Evolutionary conservation across 1,139 yeast species (phyloP).

Genomic region (Taphrina betulina): DNA sequence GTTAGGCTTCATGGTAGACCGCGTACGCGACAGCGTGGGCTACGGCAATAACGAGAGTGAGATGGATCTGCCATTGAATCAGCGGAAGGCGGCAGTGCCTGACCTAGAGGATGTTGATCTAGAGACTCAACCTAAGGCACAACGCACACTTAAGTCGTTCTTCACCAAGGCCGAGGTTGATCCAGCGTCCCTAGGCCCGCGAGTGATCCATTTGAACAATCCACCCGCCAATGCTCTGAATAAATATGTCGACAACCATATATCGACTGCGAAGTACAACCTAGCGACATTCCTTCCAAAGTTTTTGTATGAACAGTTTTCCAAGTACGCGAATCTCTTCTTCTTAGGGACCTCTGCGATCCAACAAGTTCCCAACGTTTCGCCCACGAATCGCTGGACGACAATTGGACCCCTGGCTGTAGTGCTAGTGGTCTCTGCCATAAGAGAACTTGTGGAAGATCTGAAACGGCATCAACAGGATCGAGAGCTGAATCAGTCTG

Average conservation of each 20-base stretch:
- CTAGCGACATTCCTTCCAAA: constrained; percentile 91
- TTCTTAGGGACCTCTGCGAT: constrained; percentile 88
- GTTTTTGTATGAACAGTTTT: constrained; percentile 91
- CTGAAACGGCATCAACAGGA: constrained; percentile 85
- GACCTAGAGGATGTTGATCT: constrained; percentile 18
- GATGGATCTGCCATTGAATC: constrained; percentile 37
- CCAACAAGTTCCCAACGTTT: constrained; percentile 95
- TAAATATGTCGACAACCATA: constrained; percentile 75
- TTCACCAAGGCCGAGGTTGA: constrained; percentile 44
- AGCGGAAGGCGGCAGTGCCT: constrained; percentile 6
- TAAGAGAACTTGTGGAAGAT: constrained; percentile 89
- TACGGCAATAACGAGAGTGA: constrained; percentile 16
- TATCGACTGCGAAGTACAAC: constrained; percentile 96
- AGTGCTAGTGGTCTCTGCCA: constrained; percentile 84
- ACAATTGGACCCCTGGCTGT: constrained; percentile 87
- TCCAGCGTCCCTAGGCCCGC: constrained; percentile 53
- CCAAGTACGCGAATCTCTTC: constrained; percentile 93
- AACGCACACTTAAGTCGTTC: constrained; percentile 4
- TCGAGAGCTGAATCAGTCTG: constrained; percentile 79
- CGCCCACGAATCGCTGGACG: constrained; percentile 94
- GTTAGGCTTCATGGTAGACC: constrained; percentile 23
- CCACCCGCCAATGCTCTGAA: constrained; percentile 53
- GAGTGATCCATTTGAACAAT: constrained; percentile 70
- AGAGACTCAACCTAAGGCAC: constrained; percentile 1
- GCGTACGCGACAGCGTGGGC: constrained; percentile 18